Base-by-base conservation (phyloP, 140 eudicot species). In the Senecio squalidus region DNA sequence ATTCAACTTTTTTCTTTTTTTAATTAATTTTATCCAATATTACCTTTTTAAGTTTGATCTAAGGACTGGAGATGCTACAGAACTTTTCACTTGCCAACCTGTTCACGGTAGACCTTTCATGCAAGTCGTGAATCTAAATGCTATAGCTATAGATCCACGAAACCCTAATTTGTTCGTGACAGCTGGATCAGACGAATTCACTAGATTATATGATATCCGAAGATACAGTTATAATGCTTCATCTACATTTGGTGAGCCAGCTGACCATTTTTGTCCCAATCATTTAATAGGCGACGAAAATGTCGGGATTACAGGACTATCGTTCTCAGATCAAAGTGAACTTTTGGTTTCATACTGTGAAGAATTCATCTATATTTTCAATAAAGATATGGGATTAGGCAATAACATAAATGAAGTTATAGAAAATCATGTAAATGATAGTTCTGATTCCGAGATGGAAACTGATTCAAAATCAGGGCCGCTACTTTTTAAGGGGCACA, bases 161-260 rank as follows among this genome's bases (percentile, higher is more conserved):
- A 91, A 86, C 67, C 92, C 96, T 30, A 83, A 91, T 68, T 58
- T 81, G 36, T 86, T 91, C 65, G 80, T 78, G 40, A 77, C 81
- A n/a, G 98, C 86, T 20, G 98, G 98, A n/a, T 68, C 86, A 25
- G 98, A 91, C 61, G 94, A 78, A 55, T 91, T 74, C 70, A 64
- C 94, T 43, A 83, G 98, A 60, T 69, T 91, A 47, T 91, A 78
- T 67, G 98, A 91, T 76, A 86, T 86, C 50, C 93, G 98, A 34
- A 76, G 52, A 33, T 74, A 69, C 55, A 78, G 53, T 47, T 74
- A 77, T 77, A 79, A 86, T 65, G 77, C 78, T 23, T 83, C 96
- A 22, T 26, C 84, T 63, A 77, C 62, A 55, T 79, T 81, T 70
- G 96, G 79, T 55, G 71, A 82, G 62, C 96, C 98, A 24, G 77